Base-by-base conservation (phyloP, 1,284 basidiomycete species). In the Dichomitus squalens region DNA sequence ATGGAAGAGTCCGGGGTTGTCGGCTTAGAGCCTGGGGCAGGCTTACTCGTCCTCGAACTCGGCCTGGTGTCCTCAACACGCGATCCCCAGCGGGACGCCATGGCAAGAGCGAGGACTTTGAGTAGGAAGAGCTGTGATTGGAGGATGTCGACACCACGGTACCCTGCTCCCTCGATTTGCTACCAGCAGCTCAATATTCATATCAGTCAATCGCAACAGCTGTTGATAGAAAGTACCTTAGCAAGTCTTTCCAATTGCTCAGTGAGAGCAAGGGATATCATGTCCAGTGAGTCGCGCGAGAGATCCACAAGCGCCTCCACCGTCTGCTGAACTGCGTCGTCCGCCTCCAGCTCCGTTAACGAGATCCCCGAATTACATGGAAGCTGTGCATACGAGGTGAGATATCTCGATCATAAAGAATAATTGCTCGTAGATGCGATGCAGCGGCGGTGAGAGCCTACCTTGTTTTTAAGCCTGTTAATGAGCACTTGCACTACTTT, bases 121-220 rank as follows among this genome's bases (percentile, higher is more conserved):
- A 97, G 80, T 29, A 97, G 75, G 67, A 94, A 94, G 1, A 97
- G 80, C 71, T 96, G 93, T 0, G 95, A 96, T 68, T 96, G 93
- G 7, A 96, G 81, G 50, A 90, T 82, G 61, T 93, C 88, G 23
- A 91, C 78, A 0, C 86, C 79, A 57, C 83, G 77, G 57, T 81
- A 78, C 47, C 81, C 79, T 38, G 76, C 75, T 25, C 70, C 60
- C 65, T 86, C 82, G 54, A 79, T 76, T 76, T 83, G 81, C 79
- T 85, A 27, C 23, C 11, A 31, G 27, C 51, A 21, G 39, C 21
- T 46, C 35, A 39, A 11, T 23, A 53, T 43, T n/a, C 29, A 34
- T 16, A 18, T 16, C 21, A 51, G 9, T 9, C n/a, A 20, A 31
- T 3, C n/a, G 41, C 33, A 8, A 47, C 1, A 33, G 31, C 27